Conservation (phyloP, 371 early-diverging fungal species). For the Caulochytrium protostelioides region DNA sequence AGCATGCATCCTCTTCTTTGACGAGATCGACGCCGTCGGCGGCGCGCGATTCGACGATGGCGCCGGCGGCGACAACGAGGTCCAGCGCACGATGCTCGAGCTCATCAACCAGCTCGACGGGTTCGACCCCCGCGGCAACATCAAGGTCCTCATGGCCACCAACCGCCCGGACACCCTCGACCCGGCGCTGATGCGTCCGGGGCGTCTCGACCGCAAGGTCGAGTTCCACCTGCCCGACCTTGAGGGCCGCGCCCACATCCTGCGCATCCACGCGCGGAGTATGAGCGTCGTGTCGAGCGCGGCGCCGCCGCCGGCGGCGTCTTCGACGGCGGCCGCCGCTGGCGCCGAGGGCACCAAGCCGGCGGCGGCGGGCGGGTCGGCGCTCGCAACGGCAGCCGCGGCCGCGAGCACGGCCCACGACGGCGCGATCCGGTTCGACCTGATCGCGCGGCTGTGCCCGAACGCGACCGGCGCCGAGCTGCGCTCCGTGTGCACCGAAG, state of each 20-base stretch:
- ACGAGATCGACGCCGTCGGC: slow-evolving; percentile 99
- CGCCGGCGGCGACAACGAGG: slow-evolving; percentile 98
- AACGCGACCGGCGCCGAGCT: slow-evolving; percentile 94
- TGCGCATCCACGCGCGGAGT: slow-evolving; percentile 96
- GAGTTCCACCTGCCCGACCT: slow-evolving; percentile 95
- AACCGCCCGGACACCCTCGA: slow-evolving; percentile 98
- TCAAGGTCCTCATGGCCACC: slow-evolving; percentile 98
- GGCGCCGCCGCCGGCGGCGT: too few relatives aligned
- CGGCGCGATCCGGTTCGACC: slow-evolving; percentile 91
- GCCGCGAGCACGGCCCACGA: too few relatives aligned
- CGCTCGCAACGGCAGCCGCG: too few relatives aligned
- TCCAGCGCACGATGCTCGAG: slow-evolving; percentile 99
- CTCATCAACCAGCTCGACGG: slow-evolving; percentile 99
- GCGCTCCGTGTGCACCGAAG: slow-evolving; percentile 98
- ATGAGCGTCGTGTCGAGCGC: slow-evolving; percentile 93
- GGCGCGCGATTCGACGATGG: slow-evolving; percentile 96
- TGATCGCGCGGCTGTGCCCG: slow-evolving; percentile 96
- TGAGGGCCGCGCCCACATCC: slow-evolving; percentile 94
- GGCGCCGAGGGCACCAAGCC: too few relatives aligned
- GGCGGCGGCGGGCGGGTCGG: too few relatives aligned
- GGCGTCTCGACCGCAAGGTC: slow-evolving; percentile 98
- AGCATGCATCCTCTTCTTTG: slow-evolving; percentile 99
- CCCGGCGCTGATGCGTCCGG: slow-evolving; percentile 97
- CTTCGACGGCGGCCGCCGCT: too few relatives aligned
- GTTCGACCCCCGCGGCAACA: slow-evolving; percentile 98